Percentiles rank a stretch among this genome's conserved stretches.
Evolutionary conservation across 345 rosid genomes (phyloP).

Genomic region (Heritiera littoralis): DNA sequence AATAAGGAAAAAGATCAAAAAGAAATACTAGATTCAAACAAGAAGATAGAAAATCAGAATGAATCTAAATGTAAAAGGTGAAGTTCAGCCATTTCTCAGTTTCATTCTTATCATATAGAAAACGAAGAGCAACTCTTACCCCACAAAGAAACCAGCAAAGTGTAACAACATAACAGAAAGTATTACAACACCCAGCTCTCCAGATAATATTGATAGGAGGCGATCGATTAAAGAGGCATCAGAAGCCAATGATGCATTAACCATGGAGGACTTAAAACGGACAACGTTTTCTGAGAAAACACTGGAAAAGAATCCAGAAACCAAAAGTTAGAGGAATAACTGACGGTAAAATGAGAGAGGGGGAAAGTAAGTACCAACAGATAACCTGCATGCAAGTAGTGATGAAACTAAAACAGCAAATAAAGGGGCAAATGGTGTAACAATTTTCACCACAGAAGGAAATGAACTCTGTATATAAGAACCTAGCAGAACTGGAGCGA

Average conservation of each 20-base stretch:
- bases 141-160: slow-evolving; percentile 61
- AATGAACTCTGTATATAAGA: slow-evolving; percentile 53
- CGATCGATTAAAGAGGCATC: slow-evolving; percentile 33
- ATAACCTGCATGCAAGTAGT: slow-evolving; percentile 66
- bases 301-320: slow-evolving; percentile 29
- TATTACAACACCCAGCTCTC: slow-evolving; percentile 49
- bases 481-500: slow-evolving; percentile 63
- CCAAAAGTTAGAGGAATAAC: not conserved
- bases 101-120: not conserved
- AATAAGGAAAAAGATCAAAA: not conserved
- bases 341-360: not conserved
- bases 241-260: slow-evolving; percentile 36
- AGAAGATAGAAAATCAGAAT: not conserved
- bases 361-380: not conserved
- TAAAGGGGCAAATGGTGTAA: slow-evolving; percentile 59
- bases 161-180: slow-evolving; percentile 58
- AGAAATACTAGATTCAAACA: not conserved
- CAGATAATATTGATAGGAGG: slow-evolving; percentile 40
- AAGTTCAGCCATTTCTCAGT: not conserved
- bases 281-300: slow-evolving; percentile 63
- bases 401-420: slow-evolving; percentile 59
- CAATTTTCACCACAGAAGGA: slow-evolving; percentile 46
- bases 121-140: slow-evolving; percentile 38
- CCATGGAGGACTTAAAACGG: slow-evolving; percentile 49
- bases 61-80: slow-evolving; percentile 1